These are phyloP conservation scores for Paecilomyces variotii DNA, from an alignment of 2,329 filamentous ascomycete species.

Conservation along the genomic window DNA sequence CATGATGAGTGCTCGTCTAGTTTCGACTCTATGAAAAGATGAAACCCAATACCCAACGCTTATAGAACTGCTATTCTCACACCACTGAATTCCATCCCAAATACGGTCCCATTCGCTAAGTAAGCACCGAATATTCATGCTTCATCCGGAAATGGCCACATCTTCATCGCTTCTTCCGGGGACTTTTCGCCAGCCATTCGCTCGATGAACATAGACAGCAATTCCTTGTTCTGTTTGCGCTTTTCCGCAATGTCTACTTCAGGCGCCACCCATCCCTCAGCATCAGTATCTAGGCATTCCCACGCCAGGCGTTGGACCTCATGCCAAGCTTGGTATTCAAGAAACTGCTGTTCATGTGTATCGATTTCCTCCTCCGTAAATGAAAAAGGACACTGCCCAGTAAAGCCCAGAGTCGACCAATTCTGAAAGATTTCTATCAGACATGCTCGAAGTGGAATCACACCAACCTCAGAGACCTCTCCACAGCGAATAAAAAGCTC, in stretches of 20 bases:
- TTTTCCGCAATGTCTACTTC: background rate
- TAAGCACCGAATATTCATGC: background rate
- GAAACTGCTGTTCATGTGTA: background rate
- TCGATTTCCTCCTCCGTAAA: background rate
- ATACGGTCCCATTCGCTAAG: no score
- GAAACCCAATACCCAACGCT: no score
- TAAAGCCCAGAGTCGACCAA: background rate
- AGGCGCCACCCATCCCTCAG: background rate
- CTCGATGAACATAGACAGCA: background rate
- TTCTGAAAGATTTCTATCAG: slow-evolving; percentile 6
- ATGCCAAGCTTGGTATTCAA: background rate
- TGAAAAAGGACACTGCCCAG: background rate
- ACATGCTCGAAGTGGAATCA: slow-evolving; percentile 25
- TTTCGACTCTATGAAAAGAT: no score
- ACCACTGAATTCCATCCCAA: background rate
- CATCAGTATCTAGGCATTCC: background rate
- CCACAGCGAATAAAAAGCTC: slow-evolving; percentile 26
- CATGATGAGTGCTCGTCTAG: no score
- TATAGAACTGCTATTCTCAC: no score
- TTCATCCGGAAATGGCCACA: background rate
- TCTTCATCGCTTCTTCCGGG: background rate
- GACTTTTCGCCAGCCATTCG: background rate
- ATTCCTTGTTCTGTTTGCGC: background rate
- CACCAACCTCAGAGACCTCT: slow-evolving; percentile 18
- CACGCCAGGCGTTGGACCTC: background rate